Conservation (phyloP, 2,329 filamentous ascomycete species). For the Periconia digitata region DNA sequence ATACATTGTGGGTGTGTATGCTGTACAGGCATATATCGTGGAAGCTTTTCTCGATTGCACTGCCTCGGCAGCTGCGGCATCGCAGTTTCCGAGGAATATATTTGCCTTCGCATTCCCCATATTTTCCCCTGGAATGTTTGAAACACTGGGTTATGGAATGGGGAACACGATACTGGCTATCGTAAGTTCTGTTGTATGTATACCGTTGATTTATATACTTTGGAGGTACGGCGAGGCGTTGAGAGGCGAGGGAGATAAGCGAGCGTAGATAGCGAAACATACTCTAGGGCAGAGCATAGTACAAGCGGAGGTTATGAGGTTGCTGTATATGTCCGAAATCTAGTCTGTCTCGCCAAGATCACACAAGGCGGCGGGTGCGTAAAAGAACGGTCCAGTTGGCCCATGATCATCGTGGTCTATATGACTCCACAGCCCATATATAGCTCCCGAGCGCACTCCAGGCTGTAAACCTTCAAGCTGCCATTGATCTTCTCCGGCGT, state of each 20-base stretch:
- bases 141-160: conserved; percentile 36
- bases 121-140: conserved; percentile 36
- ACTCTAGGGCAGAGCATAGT: background rate
- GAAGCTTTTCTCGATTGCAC: conserved; percentile 61
- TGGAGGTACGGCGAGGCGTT: conserved; percentile 50
- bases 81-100: conserved; percentile 16
- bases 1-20: conserved; percentile 35
- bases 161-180: conserved; percentile 31
- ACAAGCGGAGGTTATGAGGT: background rate
- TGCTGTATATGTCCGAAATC: background rate
- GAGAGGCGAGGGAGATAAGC: conserved; percentile 37
- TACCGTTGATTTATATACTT: conserved; percentile 48
- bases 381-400: conserved; percentile 20
- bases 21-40: conserved; percentile 60
- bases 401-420: conserved; percentile 23
- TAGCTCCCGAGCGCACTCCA: conserved; percentile 22
- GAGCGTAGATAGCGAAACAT: background rate
- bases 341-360: background rate
- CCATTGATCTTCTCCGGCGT: conserved; percentile 26
- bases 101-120: conserved; percentile 40
- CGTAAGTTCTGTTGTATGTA: conserved; percentile 23
- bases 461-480: conserved; percentile 29
- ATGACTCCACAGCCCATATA: conserved; percentile 28
- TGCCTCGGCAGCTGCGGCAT: conserved; percentile 60
- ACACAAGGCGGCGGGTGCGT: conserved; percentile 13